phyloP scores from a whole-genome alignment of 129 eudicot genomes.

The Deinandra increscens region DNA sequence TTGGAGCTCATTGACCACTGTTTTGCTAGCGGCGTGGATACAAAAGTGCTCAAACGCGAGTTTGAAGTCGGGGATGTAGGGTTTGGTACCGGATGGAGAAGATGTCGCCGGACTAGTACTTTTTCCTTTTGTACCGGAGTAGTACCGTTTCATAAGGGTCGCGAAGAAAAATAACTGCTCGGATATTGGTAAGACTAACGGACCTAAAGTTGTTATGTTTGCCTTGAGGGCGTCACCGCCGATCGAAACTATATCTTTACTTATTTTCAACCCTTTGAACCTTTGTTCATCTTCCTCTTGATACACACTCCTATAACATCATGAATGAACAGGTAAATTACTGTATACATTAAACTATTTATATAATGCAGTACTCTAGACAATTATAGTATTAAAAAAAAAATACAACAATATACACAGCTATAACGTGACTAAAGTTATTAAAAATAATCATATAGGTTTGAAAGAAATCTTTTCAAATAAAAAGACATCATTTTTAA shows the following conservation, averaged over 20 bases:
- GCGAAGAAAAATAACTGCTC: constrained; percentile 86
- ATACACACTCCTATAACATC: constrained; percentile 66
- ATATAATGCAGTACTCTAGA: no score
- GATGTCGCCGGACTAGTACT: constrained; percentile 1
- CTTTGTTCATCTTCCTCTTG: constrained; percentile 87
- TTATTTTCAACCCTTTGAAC: constrained; percentile 61
- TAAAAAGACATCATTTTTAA: no score
- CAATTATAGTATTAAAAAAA: no score
- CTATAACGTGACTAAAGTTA: no score
- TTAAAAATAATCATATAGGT: no score
- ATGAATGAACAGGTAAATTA: no score
- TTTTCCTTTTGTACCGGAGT: constrained; percentile 34
- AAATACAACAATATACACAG: no score
- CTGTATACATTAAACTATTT: not conserved
- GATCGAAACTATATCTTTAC: constrained; percentile 75
- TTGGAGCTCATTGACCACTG: constrained; percentile 84
- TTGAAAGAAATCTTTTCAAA: no score
- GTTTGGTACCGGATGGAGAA: constrained; percentile 42
- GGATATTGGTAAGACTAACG: constrained; percentile 81
- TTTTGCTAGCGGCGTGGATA: constrained; percentile 93
- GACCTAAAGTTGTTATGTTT: constrained; percentile 91
- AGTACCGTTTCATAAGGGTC: constrained; percentile 51
- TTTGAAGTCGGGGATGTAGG: constrained; percentile 95
- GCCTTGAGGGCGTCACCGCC: constrained; percentile 93
- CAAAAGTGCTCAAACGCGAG: constrained; percentile 96